These are phyloP conservation scores for Naganishia albida DNA, from an alignment of 1,284 basidiomycete species.

Conservation along the genomic window DNA sequence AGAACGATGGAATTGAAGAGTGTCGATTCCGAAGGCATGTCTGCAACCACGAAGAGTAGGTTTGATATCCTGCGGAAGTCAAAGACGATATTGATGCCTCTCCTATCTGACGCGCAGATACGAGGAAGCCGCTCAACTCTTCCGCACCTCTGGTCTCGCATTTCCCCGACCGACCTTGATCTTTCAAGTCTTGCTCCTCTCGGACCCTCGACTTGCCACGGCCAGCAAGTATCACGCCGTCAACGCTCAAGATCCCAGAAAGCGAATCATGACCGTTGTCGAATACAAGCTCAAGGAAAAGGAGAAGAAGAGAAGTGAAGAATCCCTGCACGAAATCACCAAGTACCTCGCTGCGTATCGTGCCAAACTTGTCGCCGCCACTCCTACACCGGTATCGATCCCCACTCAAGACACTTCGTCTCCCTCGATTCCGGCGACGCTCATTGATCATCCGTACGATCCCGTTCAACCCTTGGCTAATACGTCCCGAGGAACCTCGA, in stretches of 20 bases:
- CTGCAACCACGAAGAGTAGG: conserved; percentile 52
- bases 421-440: not conserved
- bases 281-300: conserved; percentile 24
- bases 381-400: conserved; percentile 5
- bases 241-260: conserved; percentile 22
- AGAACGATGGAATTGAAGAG: conserved; percentile 46
- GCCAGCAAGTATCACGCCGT: conserved; percentile 50
- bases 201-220: conserved; percentile 47
- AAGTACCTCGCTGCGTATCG: conserved; percentile 25
- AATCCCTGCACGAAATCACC: conserved; percentile 23
- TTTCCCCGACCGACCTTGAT: conserved; percentile 47
- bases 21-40: conserved; percentile 54
- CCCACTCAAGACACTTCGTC: not conserved
- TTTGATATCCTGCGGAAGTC: conserved; percentile 16
- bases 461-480: conserved; percentile 1
- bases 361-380: conserved; percentile 4
- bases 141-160: conserved; percentile 35
- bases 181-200: conserved; percentile 50
- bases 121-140: conserved; percentile 45
- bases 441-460: conserved; percentile 18
- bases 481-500: conserved; percentile 5
- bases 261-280: conserved; percentile 29
- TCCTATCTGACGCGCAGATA: conserved; percentile 41
- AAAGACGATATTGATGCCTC: not conserved
- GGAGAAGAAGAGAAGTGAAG: conserved; percentile 27